Base-by-base conservation (phyloP, 768 basidiomycete species). In the Termitomyces eurrhizus region DNA sequence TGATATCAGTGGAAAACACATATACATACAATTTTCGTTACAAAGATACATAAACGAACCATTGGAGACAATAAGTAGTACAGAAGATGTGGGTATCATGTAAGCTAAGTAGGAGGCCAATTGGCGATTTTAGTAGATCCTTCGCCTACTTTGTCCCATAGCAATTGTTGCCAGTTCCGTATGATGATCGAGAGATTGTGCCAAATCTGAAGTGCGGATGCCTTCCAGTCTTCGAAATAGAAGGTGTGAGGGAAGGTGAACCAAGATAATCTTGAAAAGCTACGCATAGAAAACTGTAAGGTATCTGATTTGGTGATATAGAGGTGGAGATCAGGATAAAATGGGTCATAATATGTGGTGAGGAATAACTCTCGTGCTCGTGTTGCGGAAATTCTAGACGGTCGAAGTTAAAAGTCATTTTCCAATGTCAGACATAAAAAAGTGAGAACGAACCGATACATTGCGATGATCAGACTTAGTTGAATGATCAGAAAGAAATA, bases 281-380 rank as follows among this genome's bases (percentile, higher is more conserved):
- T 74, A 68, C 68, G 70, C 63, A 67, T 69, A 67, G 73, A 70
- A 66, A 68, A 73, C 61, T 68, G 75, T 56, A 70, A 69, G 61
- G 74, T 73, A 71, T 80, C 75, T 36, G 78, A 78, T 64, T 76
- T 78, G 58, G 73, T 76, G 59, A 70, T 69, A 73, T 77, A 81
- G 48, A 86, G 72, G 69, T 89, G 81, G 56, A 90, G 78, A 67
- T 90, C 86, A 16, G 88, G 86, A 69, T 89, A 83, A 73, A 89
- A 84, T 59, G 90, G 87, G 69, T 93, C 89, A 66, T 88, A 90
- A 65, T 90, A 92, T 60, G 82, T 86, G 62, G 85, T 88, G 66
- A 90, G 77, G 72, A 89, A 92, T 35, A 84, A 74, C 26, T 82
- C 76, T 67, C 71, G 78, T 49, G 87, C 83, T 52, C 76, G 78